phyloP scores from a whole-genome alignment of 2,329 filamentous ascomycete genomes.

The Nothomitra cinnamomea region DNA sequence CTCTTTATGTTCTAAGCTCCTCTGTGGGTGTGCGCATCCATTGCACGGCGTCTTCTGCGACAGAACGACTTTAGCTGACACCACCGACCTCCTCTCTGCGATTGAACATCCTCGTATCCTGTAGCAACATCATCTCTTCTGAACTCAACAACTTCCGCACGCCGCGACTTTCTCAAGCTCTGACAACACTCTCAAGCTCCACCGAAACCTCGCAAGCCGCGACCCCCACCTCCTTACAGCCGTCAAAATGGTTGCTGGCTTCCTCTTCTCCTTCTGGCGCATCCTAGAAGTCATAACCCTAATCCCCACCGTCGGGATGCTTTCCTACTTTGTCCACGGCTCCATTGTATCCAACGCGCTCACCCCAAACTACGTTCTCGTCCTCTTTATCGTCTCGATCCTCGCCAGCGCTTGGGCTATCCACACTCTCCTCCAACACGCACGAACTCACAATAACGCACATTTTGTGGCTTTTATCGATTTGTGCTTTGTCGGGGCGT shows the following conservation, averaged over 20 bases:
- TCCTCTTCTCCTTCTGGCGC: constrained; percentile 46
- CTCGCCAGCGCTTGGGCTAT: constrained; percentile 46
- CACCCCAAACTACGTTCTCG: constrained; percentile 44
- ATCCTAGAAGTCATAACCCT: constrained; percentile 42
- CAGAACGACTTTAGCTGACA: too few relatives aligned
- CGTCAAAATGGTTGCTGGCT: constrained; percentile 40
- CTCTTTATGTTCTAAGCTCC: too few relatives aligned
- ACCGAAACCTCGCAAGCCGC: too few relatives aligned
- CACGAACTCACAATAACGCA: constrained; percentile 43
- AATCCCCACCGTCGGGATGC: constrained; percentile 50
- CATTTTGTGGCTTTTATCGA: constrained; percentile 43
- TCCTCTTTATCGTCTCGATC: constrained; percentile 50
- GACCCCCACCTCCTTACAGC: neutral
- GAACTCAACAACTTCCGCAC: too few relatives aligned
- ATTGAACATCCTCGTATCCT: too few relatives aligned
- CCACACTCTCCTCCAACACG: constrained; percentile 49
- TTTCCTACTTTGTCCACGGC: constrained; percentile 46
- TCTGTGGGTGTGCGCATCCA: too few relatives aligned
- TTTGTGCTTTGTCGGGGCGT: constrained; percentile 42
- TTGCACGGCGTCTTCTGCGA: too few relatives aligned
- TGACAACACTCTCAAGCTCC: too few relatives aligned
- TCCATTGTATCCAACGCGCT: constrained; percentile 39
- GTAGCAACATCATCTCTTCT: too few relatives aligned
- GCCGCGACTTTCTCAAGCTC: too few relatives aligned
- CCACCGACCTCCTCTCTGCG: too few relatives aligned